Conservation (phyloP, 148 eudicot genomes). For the Fagopyrum tataricum region DNA sequence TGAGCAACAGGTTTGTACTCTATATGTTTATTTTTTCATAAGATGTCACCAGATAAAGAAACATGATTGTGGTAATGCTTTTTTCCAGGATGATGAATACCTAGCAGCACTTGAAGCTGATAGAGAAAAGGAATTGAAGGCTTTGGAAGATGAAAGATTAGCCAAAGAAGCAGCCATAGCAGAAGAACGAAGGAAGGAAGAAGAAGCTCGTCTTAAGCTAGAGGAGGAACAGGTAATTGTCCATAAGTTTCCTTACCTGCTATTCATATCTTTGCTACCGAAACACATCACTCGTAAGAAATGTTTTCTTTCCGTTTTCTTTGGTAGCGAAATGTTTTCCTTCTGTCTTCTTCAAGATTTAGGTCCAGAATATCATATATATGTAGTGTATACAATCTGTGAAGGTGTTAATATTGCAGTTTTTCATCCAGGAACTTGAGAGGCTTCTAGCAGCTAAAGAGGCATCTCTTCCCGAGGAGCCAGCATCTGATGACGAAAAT, state of each 20-base stretch:
- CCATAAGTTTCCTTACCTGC: neutral
- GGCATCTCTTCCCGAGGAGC: constrained; percentile 92
- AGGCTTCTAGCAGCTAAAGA: constrained; percentile 88
- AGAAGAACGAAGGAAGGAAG: constrained; percentile 65
- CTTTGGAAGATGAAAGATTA: constrained; percentile 56
- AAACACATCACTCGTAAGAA: too few relatives aligned
- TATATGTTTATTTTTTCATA: neutral
- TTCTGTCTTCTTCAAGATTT: neutral
- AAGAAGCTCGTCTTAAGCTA: constrained; percentile 45
- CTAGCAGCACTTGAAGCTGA: constrained; percentile 94
- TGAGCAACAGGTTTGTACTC: constrained; percentile 69
- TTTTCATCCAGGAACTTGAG: constrained; percentile 61
- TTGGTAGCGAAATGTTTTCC: neutral
- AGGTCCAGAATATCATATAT: neutral
- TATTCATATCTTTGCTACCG: neutral
- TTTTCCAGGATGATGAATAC: constrained; percentile 80
- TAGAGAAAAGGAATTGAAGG: constrained; percentile 73
- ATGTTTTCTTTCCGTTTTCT: neutral
- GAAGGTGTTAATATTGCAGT: constrained; percentile 3
- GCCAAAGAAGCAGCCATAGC: constrained; percentile 64
- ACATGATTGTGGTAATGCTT: neutral
- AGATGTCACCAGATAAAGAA: neutral
- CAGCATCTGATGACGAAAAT: constrained; percentile 67
- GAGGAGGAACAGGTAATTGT: constrained; percentile 70
- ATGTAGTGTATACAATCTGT: neutral